These are phyloP conservation scores for Debaryomyces hansenii DNA, from an alignment of 805 yeast genomes.

Conservation along the genomic window DNA sequence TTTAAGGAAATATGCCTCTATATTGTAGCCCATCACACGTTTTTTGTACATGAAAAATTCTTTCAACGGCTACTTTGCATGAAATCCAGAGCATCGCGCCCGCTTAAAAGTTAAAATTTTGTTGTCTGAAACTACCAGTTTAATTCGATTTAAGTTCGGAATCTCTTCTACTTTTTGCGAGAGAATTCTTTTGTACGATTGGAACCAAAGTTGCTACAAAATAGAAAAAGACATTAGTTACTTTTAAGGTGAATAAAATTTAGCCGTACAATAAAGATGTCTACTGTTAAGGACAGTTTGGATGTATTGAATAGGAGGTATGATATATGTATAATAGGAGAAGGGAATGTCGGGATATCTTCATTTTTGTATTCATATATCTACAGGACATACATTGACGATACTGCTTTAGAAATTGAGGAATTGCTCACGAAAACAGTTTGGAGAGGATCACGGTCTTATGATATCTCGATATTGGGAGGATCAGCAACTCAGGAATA, in stretches of 20 bases:
- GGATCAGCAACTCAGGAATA: conserved; percentile 23
- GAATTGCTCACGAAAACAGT: conserved; percentile 23
- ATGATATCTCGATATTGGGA: conserved; percentile 34
- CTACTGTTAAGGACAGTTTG: conserved; percentile 4
- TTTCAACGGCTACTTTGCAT: conserved; percentile 2
- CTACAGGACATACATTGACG: conserved; percentile 18
- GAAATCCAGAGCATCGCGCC: not conserved
- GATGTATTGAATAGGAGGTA: conserved; percentile 8
- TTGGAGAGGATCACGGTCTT: conserved; percentile 12
- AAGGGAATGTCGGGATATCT: conserved; percentile 23
- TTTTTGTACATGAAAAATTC: not conserved
- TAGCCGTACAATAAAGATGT: not conserved
- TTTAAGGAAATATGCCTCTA: too few species aligned
- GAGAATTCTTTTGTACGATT: too few species aligned
- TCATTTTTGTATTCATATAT: conserved; percentile 24
- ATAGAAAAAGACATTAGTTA: too few species aligned
- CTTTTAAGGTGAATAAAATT: too few species aligned
- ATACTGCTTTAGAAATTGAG: conserved; percentile 19
- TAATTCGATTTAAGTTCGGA: too few species aligned
- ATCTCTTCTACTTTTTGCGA: too few species aligned
- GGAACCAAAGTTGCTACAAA: too few species aligned
- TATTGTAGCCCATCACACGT: too few species aligned
- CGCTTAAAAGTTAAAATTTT: conserved; percentile 1
- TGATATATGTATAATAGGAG: conserved; percentile 33
- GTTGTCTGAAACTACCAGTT: too few species aligned